Evolutionary conservation across 345 rosid species (phyloP).

Genomic region (Eucalyptus cloeziana): DNA sequence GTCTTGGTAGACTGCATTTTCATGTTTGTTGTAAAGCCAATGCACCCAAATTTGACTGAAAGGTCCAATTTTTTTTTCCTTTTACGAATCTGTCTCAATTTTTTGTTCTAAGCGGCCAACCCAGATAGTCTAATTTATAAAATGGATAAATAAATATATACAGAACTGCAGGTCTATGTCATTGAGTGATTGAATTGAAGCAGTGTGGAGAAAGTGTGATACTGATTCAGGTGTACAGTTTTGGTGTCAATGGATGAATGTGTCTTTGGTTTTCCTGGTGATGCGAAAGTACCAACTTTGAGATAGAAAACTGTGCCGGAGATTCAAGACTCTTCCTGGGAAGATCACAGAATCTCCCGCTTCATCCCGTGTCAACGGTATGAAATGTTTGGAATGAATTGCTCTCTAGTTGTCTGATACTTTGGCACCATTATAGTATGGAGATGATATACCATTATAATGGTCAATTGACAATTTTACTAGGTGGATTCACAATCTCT

Average conservation of each 20-base stretch:
- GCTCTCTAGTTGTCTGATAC: background rate
- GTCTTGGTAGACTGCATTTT: background rate
- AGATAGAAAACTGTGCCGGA: slow-evolving; percentile 4
- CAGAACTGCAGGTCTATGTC: background rate
- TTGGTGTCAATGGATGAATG: background rate
- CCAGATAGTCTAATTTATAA: background rate
- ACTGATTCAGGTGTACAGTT: background rate
- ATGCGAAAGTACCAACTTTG: slow-evolving; percentile 12
- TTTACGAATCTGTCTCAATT: background rate
- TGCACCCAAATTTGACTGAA: background rate
- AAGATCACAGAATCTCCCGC: background rate
- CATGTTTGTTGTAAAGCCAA: background rate
- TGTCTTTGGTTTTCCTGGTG: slow-evolving; percentile 23
- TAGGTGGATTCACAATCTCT: background rate
- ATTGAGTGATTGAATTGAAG: background rate
- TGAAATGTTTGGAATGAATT: background rate
- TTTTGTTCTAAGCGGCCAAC: background rate
- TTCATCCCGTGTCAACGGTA: background rate
- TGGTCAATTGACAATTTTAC: background rate
- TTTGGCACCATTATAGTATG: background rate
- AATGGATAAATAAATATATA: background rate
- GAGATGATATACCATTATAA: background rate
- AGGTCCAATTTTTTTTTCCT: background rate
- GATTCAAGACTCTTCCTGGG: slow-evolving; percentile 17
- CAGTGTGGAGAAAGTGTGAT: background rate